phyloP scores from a whole-genome alignment of 768 basidiomycete genomes.

The Suillus tomentosus region DNA sequence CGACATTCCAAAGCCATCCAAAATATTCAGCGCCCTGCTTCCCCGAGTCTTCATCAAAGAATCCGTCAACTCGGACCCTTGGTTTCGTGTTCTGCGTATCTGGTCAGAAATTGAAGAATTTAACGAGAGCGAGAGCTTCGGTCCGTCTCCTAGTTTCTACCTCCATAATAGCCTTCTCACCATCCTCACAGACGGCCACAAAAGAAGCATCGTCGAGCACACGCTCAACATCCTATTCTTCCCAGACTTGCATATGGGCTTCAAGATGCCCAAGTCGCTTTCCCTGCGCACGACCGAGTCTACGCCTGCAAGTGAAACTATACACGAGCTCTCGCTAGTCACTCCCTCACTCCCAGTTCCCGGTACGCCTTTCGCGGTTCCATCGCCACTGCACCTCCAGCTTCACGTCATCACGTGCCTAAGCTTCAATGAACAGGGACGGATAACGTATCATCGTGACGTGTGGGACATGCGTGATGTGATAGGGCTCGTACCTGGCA shows the following conservation, averaged over 20 bases:
- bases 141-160: conserved; percentile 41
- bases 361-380: conserved; percentile 57
- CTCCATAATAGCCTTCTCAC: neutral
- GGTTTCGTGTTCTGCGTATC: conserved; percentile 66
- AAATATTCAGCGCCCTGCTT: conserved; percentile 59
- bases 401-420: conserved; percentile 1
- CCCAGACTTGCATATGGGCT: conserved; percentile 64
- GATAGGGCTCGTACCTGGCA: conserved; percentile 70
- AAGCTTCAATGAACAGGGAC: conserved; percentile 42
- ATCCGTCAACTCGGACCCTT: conserved; percentile 30
- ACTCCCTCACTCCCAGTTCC: conserved; percentile 52
- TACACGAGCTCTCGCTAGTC: conserved; percentile 1
- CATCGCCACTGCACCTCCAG: conserved; percentile 68
- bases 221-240: conserved; percentile 47
- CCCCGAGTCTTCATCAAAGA: conserved; percentile 30
- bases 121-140: conserved; percentile 79
- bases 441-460: conserved; percentile 62
- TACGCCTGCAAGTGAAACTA: neutral
- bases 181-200: conserved; percentile 60
- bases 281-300: conserved; percentile 19
- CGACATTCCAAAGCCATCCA: conserved; percentile 68
- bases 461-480: conserved; percentile 82
- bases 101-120: conserved; percentile 81
- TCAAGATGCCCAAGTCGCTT: conserved; percentile 43
- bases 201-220: conserved; percentile 61